Conservation (phyloP, 371 early-diverging fungal genomes). For the Apophysomyces ossiformis region DNA sequence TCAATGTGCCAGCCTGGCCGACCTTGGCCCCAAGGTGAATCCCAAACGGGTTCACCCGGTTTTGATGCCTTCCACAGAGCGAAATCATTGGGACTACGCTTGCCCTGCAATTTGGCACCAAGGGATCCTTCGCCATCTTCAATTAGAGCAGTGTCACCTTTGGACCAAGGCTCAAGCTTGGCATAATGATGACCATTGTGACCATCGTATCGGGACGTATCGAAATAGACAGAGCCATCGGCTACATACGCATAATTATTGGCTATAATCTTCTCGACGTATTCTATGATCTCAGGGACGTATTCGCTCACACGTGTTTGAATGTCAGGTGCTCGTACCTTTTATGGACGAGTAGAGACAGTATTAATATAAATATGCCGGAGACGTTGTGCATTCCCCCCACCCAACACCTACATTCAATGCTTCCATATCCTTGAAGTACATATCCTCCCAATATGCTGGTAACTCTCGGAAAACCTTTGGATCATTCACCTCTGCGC, state of each 20-base stretch:
- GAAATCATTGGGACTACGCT: slow-evolving; percentile 89
- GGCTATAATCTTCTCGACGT: slow-evolving; percentile 89
- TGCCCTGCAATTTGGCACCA: slow-evolving; percentile 72
- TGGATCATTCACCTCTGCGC: slow-evolving; percentile 80
- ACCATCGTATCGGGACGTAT: slow-evolving; percentile 88
- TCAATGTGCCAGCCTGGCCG: slow-evolving; percentile 99
- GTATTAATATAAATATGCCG: too few species aligned
- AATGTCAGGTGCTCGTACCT: slow-evolving; percentile 89
- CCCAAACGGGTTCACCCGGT: slow-evolving; percentile 97
- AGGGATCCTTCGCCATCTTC: slow-evolving; percentile 95
- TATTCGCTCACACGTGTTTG: slow-evolving; percentile 98
- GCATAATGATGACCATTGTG: slow-evolving; percentile 88
- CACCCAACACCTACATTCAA: slow-evolving; percentile 68
- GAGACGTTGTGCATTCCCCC: too few species aligned
- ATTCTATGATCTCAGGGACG: slow-evolving; percentile 93
- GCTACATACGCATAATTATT: slow-evolving; percentile 96
- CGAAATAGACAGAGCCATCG: slow-evolving; percentile 99
- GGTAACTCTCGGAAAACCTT: slow-evolving; percentile 90
- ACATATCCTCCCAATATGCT: slow-evolving; percentile 96
- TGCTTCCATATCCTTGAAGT: slow-evolving; percentile 95
- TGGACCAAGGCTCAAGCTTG: slow-evolving; percentile 91
- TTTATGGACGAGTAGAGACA: neutral
- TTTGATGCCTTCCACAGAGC: slow-evolving; percentile 99
- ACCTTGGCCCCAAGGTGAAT: slow-evolving; percentile 93
- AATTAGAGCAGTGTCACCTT: slow-evolving; percentile 77